Evolutionary conservation across 495 filamentous ascomycete genomes (phyloP), one percentile per base, ranked within the genome.

Genomic region (Bathelium albidoporum): DNA sequence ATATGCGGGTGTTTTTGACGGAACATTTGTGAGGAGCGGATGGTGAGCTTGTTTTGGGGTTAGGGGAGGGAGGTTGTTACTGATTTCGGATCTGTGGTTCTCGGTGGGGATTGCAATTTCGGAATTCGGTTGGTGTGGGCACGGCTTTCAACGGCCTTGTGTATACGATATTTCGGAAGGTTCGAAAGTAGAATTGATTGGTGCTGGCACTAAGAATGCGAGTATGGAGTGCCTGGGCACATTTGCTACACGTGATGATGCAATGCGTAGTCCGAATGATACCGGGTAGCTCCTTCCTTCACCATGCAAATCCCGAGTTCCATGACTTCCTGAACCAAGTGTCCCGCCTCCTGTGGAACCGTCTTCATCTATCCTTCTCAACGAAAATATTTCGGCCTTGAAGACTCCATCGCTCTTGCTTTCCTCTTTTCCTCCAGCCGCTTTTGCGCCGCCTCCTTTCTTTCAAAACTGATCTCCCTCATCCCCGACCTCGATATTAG

Each of bases 1-100:
- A 62, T 14, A 70, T 59, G 20, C 32, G 66, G 24, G 32, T 60
- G 44, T 73, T 70, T 58, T 43, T 70, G 64, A 43, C 55, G 70
- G 66, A 63, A 65, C 63, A 62, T 59, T 34, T 66, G 58, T 60
- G 26, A 29, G 49, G 44, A 12, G 5, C 22, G 10, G n/a, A 16
- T 5, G 44, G 0, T 41, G 36, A 41, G 36, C 7, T 7, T 7
- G 7, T 41, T 41, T n/a, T n/a, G n/a, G n/a, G n/a, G n/a, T n/a
- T n/a, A n/a, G n/a, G n/a, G n/a, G n/a, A n/a, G n/a, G n/a, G n/a
- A n/a, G n/a, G n/a, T n/a, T n/a, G n/a, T n/a, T n/a, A n/a, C n/a
- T n/a, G n/a, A n/a, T n/a, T n/a, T n/a, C n/a, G n/a, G n/a, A n/a
- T n/a, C n/a, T n/a, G n/a, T n/a, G n/a, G n/a, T n/a, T n/a, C n/a